Evolutionary conservation across 2,329 filamentous ascomycete species (phyloP), one percentile per base, ranked within the genome.

Genomic region (Plectosphaerella sp.): DNA sequence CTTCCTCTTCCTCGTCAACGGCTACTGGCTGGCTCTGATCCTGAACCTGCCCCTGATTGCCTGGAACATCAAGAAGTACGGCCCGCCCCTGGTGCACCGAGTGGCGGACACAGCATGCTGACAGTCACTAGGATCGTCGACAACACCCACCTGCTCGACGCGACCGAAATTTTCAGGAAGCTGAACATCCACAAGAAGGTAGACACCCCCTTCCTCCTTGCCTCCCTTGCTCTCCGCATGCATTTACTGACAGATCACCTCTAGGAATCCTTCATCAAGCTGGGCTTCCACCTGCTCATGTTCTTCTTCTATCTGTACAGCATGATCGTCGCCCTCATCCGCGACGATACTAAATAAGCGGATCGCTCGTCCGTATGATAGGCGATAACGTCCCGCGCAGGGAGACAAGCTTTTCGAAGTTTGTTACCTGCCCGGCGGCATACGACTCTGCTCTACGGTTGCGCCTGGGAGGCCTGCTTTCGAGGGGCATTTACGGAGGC

Each of bases 271-370:
- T 99, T 99, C 73, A 87, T 94, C 78, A 99, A 99, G 79, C 89
- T 99, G 43, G 94, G 93, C 52, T 99, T 99, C 82, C 94, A 99
- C 74, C 80, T 99, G 55, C 73, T 99, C 76, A 97, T 99, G 91
- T 99, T 99, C 84, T 99, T 99, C 86, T 99, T 97, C 84, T 99
- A 99, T 77, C 88, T 99, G 52, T 96, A 96, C 83, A 95, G 89
- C 86, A 95, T 94, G 89, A 94, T 94, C 63, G 93, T 97, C 59
- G 93, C 94, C 60, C 82, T 99, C 58, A 99, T 99, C 78, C 87
- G 88, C 67, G 94, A 97, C 72, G 94, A 99, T 76, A 84, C 88
- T 55, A 83, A 91, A 73, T 96, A 87, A 86, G 52, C 16, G 18
- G 47, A 16, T 43, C 22, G 41, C 20, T n/a, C 20, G 46, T 48